Conservation (phyloP, 805 yeast species). For the Teunomyces panamensis region DNA sequence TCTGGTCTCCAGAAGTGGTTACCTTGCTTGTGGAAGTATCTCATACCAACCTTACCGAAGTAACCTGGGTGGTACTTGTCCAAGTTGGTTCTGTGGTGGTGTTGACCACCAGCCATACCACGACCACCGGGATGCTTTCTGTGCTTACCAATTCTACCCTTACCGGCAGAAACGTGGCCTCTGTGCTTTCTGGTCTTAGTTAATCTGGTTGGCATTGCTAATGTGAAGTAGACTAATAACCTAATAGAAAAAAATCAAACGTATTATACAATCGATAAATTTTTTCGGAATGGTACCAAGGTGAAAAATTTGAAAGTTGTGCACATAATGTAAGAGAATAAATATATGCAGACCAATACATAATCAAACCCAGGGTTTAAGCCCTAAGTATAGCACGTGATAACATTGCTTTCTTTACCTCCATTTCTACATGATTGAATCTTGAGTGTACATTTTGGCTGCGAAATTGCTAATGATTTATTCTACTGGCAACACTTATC, state of each 20-base stretch:
- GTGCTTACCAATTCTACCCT: conserved; percentile 99
- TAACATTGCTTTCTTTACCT: too few species aligned
- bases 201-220: conserved; percentile 95
- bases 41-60: conserved; percentile 99
- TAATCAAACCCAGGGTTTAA: neutral
- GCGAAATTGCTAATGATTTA: neutral
- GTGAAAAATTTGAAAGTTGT: conserved; percentile 3
- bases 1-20: conserved; percentile 97
- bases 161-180: conserved; percentile 99
- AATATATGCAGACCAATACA: neutral
- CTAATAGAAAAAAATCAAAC: conserved; percentile 1
- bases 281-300: conserved; percentile 5
- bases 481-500: neutral
- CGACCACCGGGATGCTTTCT: conserved; percentile 99
- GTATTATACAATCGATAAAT: conserved; percentile 4
- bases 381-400: neutral
- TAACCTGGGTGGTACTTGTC: conserved; percentile 99
- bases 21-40: conserved; percentile 96
- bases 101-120: conserved; percentile 99
- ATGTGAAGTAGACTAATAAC: conserved; percentile 12
- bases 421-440: too few species aligned
- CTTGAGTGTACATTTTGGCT: neutral
- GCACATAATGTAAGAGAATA: neutral
- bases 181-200: conserved; percentile 99
- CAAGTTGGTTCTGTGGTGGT: conserved; percentile 99